Percentiles rank a stretch among this genome's conserved stretches.
Conservation (phyloP, 768 basidiomycete genomes). For the Suillus variegatus region DNA sequence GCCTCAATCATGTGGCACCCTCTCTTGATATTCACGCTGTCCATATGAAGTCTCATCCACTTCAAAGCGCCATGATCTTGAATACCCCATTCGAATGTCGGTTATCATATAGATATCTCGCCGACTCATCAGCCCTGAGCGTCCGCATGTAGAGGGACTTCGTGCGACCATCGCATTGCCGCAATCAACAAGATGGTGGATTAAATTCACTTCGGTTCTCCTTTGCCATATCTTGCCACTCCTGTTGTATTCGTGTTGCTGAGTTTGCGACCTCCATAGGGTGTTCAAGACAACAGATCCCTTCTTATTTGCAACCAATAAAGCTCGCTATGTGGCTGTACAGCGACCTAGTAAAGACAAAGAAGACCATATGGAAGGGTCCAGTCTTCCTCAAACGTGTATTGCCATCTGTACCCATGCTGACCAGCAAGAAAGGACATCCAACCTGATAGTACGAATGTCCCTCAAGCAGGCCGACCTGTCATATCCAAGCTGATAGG, state of each 20-base stretch:
- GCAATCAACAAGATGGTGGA: conserved; percentile 63
- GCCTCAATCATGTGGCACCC: conserved; percentile 70
- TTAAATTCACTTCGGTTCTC: conserved; percentile 50
- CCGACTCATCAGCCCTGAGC: conserved; percentile 60
- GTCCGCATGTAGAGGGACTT: conserved; percentile 52
- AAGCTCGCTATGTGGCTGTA: background rate
- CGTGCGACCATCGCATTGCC: background rate
- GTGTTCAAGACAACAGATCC: background rate
- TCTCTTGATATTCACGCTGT: conserved; percentile 47
- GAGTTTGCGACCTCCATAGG: background rate
- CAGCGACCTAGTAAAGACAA: background rate
- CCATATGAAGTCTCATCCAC: conserved; percentile 54
- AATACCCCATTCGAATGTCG: conserved; percentile 66
- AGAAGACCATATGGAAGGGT: background rate
- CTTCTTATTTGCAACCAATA: background rate
- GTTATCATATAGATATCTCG: conserved; percentile 61
- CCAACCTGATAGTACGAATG: background rate
- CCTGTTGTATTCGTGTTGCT: too few relatives aligned
- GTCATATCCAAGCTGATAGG: background rate
- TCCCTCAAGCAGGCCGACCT: background rate
- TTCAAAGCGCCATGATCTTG: conserved; percentile 77
- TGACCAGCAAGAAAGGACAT: background rate
- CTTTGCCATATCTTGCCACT: too few relatives aligned
- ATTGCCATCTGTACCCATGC: background rate
- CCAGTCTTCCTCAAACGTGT: background rate